Evolutionary conservation across 495 filamentous ascomycete species (phyloP).

Genomic region (Hypomontagnella monticulosa): DNA sequence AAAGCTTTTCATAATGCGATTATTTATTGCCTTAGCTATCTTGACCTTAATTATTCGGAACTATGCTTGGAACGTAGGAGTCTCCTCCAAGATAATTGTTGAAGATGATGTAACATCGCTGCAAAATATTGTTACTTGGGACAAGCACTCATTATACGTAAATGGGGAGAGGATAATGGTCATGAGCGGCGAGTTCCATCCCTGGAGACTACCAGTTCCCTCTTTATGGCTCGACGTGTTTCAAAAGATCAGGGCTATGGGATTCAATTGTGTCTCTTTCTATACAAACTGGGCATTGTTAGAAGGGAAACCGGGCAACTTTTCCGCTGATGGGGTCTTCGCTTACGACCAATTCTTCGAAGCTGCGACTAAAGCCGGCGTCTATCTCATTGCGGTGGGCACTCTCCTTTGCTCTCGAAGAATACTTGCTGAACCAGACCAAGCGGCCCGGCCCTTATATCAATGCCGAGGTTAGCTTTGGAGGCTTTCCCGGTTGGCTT

Average conservation of each 20-base stretch:
- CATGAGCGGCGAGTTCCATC: conserved; percentile 79
- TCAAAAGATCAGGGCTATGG: conserved; percentile 80
- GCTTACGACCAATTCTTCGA: conserved; percentile 75
- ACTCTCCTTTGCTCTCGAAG: conserved; percentile 71
- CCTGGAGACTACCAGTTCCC: conserved; percentile 77
- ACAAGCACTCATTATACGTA: conserved; percentile 76
- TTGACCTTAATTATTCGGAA: conserved; percentile 14
- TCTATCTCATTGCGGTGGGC: conserved; percentile 79
- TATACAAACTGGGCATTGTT: conserved; percentile 81
- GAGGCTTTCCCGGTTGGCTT: conserved; percentile 54
- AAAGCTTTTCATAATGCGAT: background rate
- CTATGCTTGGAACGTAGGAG: background rate
- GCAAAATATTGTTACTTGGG: conserved; percentile 66
- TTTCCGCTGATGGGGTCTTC: conserved; percentile 74
- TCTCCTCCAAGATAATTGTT: background rate
- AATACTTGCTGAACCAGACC: conserved; percentile 71
- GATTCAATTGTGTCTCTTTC: conserved; percentile 79
- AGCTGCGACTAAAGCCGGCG: conserved; percentile 71
- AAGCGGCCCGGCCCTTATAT: conserved; percentile 63
- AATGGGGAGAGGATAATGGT: conserved; percentile 75
- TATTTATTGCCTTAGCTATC: background rate
- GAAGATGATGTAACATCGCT: background rate
- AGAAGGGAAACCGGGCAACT: conserved; percentile 75
- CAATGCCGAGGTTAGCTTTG: conserved; percentile 64
- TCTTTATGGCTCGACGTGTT: conserved; percentile 78